Evolutionary conservation across 2,329 filamentous ascomycete genomes (phyloP).

Genomic region (Pyrenochaeta sp.): DNA sequence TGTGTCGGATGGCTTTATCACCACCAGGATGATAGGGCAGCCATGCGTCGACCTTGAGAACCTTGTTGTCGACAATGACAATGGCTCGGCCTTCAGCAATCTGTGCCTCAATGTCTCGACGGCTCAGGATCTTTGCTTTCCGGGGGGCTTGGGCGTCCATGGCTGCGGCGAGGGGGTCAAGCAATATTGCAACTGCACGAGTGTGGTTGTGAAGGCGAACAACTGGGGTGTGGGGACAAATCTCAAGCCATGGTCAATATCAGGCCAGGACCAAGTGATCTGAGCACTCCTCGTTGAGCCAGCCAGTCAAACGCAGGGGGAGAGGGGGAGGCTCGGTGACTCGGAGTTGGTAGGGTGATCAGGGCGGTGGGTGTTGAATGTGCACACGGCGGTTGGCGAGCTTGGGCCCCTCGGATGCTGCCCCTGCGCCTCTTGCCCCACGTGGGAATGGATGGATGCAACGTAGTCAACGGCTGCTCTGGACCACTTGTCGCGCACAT

Average conservation of each 20-base stretch:
- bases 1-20: conserved; percentile 87
- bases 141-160: conserved; percentile 41
- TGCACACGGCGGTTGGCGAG: conserved; percentile 17
- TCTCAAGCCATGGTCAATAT: conserved; percentile 9
- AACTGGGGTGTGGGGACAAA: neutral
- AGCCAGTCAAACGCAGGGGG: conserved; percentile 15
- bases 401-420: conserved; percentile 14
- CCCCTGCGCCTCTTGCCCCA: conserved; percentile 11
- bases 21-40: conserved; percentile 90
- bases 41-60: conserved; percentile 90
- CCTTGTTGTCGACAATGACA: conserved; percentile 80
- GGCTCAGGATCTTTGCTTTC: conserved; percentile 62
- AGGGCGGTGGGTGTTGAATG: conserved; percentile 12
- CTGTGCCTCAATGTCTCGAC: conserved; percentile 75
- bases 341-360: conserved; percentile 27
- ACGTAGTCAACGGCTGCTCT: neutral
- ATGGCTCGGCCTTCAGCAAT: conserved; percentile 84
- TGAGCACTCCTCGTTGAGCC: conserved; percentile 4
- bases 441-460: too few species aligned
- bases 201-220: conserved; percentile 1
- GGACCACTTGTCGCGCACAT: neutral
- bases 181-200: too few species aligned
- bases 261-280: neutral
- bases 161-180: conserved; percentile 17
- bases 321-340: too few species aligned